Evolutionary conservation across 306 rosid species (phyloP).

Genomic region (Cucurbita ficifolia): DNA sequence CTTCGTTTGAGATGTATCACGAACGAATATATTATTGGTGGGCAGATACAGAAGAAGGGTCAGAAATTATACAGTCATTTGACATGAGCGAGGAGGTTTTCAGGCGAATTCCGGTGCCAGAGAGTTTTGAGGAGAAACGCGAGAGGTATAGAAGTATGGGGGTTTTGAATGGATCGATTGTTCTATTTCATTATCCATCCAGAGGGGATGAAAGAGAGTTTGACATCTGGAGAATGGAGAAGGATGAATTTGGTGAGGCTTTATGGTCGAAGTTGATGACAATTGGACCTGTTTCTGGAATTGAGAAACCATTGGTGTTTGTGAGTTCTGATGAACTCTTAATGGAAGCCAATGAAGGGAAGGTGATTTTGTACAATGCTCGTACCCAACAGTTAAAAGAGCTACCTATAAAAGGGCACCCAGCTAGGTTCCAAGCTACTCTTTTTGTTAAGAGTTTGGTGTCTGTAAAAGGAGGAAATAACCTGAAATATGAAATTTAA

Average conservation of each 20-base stretch:
- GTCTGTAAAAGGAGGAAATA: not conserved
- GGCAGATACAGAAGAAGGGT: not conserved
- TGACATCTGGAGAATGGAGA: not conserved
- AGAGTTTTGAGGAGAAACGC: not conserved
- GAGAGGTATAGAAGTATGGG: not conserved
- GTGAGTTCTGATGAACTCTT: not conserved
- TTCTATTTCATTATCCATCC: not conserved
- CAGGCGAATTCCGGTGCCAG: not conserved
- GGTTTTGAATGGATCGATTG: not conserved
- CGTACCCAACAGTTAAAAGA: not conserved
- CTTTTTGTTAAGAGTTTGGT: not conserved
- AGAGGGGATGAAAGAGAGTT: not conserved
- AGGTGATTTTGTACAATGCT: not conserved
- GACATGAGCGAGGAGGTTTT: not conserved
- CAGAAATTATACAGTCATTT: not conserved
- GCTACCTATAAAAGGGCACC: not conserved
- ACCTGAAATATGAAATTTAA: not conserved
- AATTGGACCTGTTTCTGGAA: not conserved
- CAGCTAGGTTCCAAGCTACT: not conserved
- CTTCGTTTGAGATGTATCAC: not conserved
- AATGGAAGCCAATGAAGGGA: not conserved
- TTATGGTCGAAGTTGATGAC: not conserved
- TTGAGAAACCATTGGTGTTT: not conserved
- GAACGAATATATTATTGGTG: not conserved
- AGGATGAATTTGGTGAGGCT: not conserved